Conservation (phyloP, 2,329 filamentous ascomycete genomes). For the Fusarium sp. region DNA sequence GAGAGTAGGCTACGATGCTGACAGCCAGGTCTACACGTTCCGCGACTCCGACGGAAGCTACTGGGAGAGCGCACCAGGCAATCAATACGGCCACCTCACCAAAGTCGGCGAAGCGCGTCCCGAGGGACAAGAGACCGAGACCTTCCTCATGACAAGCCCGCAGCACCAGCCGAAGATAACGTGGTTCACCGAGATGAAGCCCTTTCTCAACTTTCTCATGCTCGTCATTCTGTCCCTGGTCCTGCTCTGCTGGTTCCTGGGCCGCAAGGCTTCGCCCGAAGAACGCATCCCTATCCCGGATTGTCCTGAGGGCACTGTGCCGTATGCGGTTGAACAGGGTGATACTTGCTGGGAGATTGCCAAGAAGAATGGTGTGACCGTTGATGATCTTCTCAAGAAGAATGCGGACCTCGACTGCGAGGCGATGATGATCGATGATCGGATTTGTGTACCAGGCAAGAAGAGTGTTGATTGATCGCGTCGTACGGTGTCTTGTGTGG, state of each 20-base stretch:
- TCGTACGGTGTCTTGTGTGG: slow-evolving; percentile 6
- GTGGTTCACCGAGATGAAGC: slow-evolving; percentile 65
- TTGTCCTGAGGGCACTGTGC: slow-evolving; percentile 50
- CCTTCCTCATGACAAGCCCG: slow-evolving; percentile 48
- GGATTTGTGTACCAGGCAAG: slow-evolving; percentile 60
- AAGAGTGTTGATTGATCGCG: slow-evolving; percentile 7
- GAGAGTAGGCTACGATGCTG: slow-evolving; percentile 68
- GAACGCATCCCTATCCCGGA: slow-evolving; percentile 25
- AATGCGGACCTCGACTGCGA: slow-evolving; percentile 64
- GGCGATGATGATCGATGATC: slow-evolving; percentile 55
- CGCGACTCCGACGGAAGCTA: slow-evolving; percentile 61
- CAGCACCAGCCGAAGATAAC: slow-evolving; percentile 52
- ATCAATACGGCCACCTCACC: slow-evolving; percentile 62
- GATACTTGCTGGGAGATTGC: slow-evolving; percentile 68
- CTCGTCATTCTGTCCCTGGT: slow-evolving; percentile 65
- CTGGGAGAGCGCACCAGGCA: slow-evolving; percentile 65
- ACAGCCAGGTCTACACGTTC: slow-evolving; percentile 66
- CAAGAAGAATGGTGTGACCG: slow-evolving; percentile 55
- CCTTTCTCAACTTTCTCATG: slow-evolving; percentile 70
- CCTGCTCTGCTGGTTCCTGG: slow-evolving; percentile 63
- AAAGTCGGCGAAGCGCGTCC: slow-evolving; percentile 52
- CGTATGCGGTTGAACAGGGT: slow-evolving; percentile 58
- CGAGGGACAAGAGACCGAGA: slow-evolving; percentile 49
- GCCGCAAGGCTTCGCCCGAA: slow-evolving; percentile 47
- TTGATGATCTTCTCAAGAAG: slow-evolving; percentile 60